A percentile compares a stretch with the other conserved stretches of the same genome.
These are phyloP conservation scores for Ilex asprella DNA, from an alignment of 257 asterid genomes.

Conservation along the genomic window DNA sequence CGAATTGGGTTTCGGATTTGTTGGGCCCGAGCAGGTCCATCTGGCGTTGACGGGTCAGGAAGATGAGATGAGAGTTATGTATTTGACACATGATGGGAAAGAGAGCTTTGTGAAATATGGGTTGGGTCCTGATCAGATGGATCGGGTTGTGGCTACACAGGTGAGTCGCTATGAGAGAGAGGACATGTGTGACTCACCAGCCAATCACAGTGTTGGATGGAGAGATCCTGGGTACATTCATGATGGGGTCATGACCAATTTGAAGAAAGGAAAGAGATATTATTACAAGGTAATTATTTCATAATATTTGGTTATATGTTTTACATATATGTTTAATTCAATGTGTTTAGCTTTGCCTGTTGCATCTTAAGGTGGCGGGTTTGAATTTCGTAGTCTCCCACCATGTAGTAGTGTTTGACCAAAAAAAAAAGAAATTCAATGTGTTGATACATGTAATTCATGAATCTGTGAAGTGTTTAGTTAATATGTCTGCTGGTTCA, in stretches of 20 bases:
- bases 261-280: conserved; percentile 59
- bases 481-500: too few species aligned
- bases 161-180: conserved; percentile 72
- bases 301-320: too few species aligned
- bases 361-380: too few species aligned
- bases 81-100: conserved; percentile 67
- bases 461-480: too few species aligned
- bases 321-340: too few species aligned
- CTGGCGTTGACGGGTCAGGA: conserved; percentile 65
- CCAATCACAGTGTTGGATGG: conserved; percentile 80
- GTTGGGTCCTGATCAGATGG: conserved; percentile 31
- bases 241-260: conserved; percentile 62
- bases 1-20: conserved; percentile 36
- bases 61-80: conserved; percentile 96
- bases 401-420: too few species aligned
- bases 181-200: conserved; percentile 84
- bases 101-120: conserved; percentile 68
- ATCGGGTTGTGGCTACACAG: conserved; percentile 34
- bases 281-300: conserved; percentile 53
- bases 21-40: conserved; percentile 87
- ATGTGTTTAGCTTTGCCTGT: too few species aligned
- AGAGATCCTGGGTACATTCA: conserved; percentile 94
- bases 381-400: too few species aligned
- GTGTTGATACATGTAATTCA: too few species aligned
- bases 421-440: too few species aligned